Evolutionary conservation across 306 rosid species (phyloP), one percentile per base, ranked within the genome.

Genomic region (Canavalia ensiformis): DNA sequence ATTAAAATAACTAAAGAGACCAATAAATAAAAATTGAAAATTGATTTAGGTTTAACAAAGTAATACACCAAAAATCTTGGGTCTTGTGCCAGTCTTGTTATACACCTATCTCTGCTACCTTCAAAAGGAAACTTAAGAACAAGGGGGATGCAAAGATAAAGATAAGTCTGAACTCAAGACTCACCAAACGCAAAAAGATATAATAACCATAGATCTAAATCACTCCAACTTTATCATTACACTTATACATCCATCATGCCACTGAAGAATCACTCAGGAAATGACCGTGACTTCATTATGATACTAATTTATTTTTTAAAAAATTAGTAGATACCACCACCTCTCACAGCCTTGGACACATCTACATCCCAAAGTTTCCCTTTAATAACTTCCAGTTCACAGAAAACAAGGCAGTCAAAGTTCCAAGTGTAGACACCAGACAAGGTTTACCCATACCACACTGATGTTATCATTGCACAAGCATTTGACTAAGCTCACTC

Each of bases 101-200:
- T 51, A 52, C 70, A 66, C 57, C 62, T 44, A 75, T 47, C 46
- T 54, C 55, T 74, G n/a, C 55, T 57, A 39, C 42, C 56, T 58
- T 44, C 46, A 45, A 46, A 60, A 59, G 46, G 58, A 47, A 46
- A 77, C 52, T 47, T 18, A 34, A n/a, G 37, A 74, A 34, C 71
- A 45, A 67, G 63, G n/a, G 64, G n/a, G 64, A 57, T 46, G 33
- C 29, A 67, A 42, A 66, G 37, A 45, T 42, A 25, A 34, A 7
- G 68, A 45, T 45, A 72, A 50, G 28, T 47, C 30, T 77, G 77
- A n/a, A 66, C 44, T 77, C 45, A 49, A 79, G 75, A 73, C 45
- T 57, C 56, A 12, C 18, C 1, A 49, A 39, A 84, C 47, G 51
- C 45, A 50, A 51, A 58, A 25, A 41, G 50, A 78, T 18, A 28